phyloP scores from a whole-genome alignment of 2,329 filamentous ascomycete species.

The Amphichorda felina region DNA sequence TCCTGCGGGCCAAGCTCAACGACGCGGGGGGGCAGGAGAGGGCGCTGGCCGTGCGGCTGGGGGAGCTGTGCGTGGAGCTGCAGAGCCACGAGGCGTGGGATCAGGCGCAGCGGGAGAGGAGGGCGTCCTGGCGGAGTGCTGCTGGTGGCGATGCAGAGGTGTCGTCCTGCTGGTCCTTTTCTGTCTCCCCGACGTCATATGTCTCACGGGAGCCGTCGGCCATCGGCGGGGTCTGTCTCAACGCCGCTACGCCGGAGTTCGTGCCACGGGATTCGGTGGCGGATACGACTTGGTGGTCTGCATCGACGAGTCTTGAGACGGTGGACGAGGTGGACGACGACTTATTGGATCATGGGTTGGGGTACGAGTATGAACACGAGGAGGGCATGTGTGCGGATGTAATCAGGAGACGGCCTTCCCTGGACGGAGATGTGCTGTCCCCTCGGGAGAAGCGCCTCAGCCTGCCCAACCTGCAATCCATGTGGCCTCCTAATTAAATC shows the following conservation, averaged over 20 bases:
- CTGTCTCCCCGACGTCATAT: conserved; percentile 3
- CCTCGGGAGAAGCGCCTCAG: conserved; percentile 12
- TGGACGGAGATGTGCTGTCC: conserved; percentile 1
- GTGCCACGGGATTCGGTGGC: conserved; percentile 10
- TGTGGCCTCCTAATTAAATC: conserved; percentile 12
- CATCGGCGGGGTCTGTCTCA: conserved; percentile 8
- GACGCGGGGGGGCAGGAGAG: conserved; percentile 33
- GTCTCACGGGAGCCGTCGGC: not conserved
- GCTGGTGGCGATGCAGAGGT: not conserved
- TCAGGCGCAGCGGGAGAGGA: conserved; percentile 12
- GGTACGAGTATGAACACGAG: conserved; percentile 1
- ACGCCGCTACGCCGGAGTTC: conserved; percentile 17
- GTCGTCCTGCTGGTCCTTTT: not conserved
- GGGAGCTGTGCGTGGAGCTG: conserved; percentile 36
- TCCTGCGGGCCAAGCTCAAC: conserved; percentile 29
- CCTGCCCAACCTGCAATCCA: conserved; percentile 13
- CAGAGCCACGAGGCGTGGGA: conserved; percentile 28
- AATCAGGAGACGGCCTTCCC: too few species aligned
- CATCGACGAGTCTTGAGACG: too few species aligned
- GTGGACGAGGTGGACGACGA: not conserved
- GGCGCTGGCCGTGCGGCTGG: conserved; percentile 29
- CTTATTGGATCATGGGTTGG: not conserved
- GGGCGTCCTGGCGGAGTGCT: conserved; percentile 4
- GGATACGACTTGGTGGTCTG: not conserved
- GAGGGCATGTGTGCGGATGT: too few species aligned